These are phyloP conservation scores for Aspergillus diversus DNA, from an alignment of 495 filamentous ascomycete species.

Conservation along the genomic window DNA sequence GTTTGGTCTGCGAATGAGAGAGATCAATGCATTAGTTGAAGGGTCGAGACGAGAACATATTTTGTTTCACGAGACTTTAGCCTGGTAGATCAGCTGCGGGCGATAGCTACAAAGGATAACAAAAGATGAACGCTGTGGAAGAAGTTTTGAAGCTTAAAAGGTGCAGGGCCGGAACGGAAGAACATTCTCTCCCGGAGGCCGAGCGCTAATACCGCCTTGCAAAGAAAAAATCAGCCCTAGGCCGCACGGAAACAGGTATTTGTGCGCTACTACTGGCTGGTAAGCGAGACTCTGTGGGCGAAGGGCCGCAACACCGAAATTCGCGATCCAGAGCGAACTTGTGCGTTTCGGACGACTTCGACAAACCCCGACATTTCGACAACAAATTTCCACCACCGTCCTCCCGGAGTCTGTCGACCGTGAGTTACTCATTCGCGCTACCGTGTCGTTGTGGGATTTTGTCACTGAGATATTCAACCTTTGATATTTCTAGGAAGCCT, in stretches of 20 bases:
- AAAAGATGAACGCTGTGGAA: constrained; percentile 10
- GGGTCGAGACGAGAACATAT: background rate
- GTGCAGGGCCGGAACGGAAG: constrained; percentile 26
- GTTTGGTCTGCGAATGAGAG: background rate
- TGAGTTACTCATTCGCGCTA: constrained; percentile 38
- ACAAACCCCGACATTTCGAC: constrained; percentile 53
- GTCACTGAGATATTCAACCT: constrained; percentile 27
- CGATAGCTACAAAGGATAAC: constrained; percentile 15
- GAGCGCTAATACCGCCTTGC: constrained; percentile 23
- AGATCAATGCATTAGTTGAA: background rate
- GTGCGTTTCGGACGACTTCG: constrained; percentile 40
- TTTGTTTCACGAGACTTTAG: background rate
- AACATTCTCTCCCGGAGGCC: constrained; percentile 12
- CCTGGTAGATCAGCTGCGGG: too few species aligned
- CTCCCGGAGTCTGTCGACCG: constrained; percentile 50
- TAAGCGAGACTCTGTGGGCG: constrained; percentile 46
- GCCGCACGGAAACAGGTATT: constrained; percentile 30
- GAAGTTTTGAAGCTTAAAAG: constrained; percentile 28
- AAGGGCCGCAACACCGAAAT: constrained; percentile 47
- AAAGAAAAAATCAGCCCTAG: constrained; percentile 40
- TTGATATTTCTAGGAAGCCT: constrained; percentile 31
- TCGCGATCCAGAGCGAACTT: constrained; percentile 43
- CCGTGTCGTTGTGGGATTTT: constrained; percentile 12
- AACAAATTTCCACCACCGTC: constrained; percentile 48
- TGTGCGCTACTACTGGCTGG: constrained; percentile 29